A percentile compares a stretch with the other conserved stretches of the same genome.
phyloP scores from a whole-genome alignment of 2,329 filamentous ascomycete genomes.

The Ophiostoma pallidulum region DNA sequence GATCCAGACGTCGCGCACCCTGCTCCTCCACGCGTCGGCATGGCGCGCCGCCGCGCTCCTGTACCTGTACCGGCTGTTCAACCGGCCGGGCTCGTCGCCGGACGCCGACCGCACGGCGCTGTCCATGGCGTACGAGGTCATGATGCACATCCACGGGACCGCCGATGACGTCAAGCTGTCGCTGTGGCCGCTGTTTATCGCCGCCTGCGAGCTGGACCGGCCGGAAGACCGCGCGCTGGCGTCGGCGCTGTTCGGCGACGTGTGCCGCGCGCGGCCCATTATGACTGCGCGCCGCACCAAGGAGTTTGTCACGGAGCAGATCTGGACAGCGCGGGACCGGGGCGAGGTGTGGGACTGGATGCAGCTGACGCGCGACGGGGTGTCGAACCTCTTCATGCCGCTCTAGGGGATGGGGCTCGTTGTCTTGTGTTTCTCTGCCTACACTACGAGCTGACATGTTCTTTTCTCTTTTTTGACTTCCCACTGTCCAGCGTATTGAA shows the following conservation, averaged over 20 bases:
- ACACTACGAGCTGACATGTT: too few relatives aligned
- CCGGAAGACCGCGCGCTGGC: slow-evolving; percentile 14
- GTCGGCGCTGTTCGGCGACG: slow-evolving; percentile 6
- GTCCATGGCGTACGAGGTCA: slow-evolving; percentile 15
- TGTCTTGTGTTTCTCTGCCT: neutral
- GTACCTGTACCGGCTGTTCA: slow-evolving; percentile 14
- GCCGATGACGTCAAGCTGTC: slow-evolving; percentile 15
- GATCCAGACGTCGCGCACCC: slow-evolving; percentile 11
- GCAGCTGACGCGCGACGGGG: slow-evolving; percentile 8
- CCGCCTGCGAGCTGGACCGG: slow-evolving; percentile 14
- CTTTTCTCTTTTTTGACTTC: too few relatives aligned
- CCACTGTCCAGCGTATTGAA: too few relatives aligned
- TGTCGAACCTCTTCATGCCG: slow-evolving; percentile 10
- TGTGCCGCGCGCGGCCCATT: slow-evolving; percentile 12
- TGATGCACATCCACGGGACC: slow-evolving; percentile 14
- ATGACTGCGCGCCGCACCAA: slow-evolving; percentile 11
- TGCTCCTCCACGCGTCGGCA: slow-evolving; percentile 13
- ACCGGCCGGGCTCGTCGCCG: slow-evolving; percentile 10
- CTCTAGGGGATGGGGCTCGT: neutral
- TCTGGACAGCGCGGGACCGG: slow-evolving; percentile 15
- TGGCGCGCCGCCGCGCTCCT: slow-evolving; percentile 14
- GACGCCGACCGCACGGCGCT: slow-evolving; percentile 11
- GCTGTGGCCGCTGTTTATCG: slow-evolving; percentile 16
- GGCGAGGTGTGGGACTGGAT: slow-evolving; percentile 16
- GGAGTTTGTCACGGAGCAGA: slow-evolving; percentile 11